Percentiles rank a stretch among this genome's conserved stretches.
Conservation (phyloP, 257 asterid species). For the Buddleja alternifolia region DNA sequence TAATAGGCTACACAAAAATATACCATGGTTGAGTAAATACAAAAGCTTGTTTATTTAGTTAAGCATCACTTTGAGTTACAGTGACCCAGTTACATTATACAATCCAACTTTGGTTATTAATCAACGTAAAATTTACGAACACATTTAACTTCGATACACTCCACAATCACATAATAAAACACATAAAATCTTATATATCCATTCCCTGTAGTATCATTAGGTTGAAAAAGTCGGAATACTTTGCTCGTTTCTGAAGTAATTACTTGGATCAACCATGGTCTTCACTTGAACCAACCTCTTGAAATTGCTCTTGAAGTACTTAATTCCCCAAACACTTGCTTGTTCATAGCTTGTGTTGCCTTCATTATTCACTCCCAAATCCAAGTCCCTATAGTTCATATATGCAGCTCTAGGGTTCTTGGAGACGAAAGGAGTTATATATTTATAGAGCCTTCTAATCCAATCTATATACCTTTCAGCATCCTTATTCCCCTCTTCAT, state of each 20-base stretch:
- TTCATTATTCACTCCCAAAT: conserved; percentile 41
- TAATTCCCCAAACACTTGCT: conserved; percentile 47
- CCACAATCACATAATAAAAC: no score
- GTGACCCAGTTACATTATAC: no score
- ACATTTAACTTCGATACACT: no score
- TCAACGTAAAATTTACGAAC: no score
- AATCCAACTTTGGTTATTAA: no score
- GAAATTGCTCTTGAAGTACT: conserved; percentile 42
- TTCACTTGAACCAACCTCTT: conserved; percentile 44
- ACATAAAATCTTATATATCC: no score
- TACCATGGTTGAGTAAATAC: no score
- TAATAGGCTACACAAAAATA: no score
- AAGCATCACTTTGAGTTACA: no score
- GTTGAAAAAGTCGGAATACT: conserved; percentile 33
- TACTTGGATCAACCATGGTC: conserved; percentile 39
- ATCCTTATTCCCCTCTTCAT: conserved; percentile 20
- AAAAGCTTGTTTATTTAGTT: no score
- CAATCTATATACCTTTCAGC: conserved; percentile 37
- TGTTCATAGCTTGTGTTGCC: conserved; percentile 37
- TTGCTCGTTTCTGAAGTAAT: conserved; percentile 49
- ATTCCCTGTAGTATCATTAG: neutral
- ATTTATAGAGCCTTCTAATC: conserved; percentile 40
- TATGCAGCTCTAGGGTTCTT: conserved; percentile 44
- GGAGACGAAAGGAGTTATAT: conserved; percentile 44
- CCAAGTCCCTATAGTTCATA: conserved; percentile 50